Evolutionary conservation across 345 rosid genomes (phyloP).

Genomic region (Lumnitzera racemosa): DNA sequence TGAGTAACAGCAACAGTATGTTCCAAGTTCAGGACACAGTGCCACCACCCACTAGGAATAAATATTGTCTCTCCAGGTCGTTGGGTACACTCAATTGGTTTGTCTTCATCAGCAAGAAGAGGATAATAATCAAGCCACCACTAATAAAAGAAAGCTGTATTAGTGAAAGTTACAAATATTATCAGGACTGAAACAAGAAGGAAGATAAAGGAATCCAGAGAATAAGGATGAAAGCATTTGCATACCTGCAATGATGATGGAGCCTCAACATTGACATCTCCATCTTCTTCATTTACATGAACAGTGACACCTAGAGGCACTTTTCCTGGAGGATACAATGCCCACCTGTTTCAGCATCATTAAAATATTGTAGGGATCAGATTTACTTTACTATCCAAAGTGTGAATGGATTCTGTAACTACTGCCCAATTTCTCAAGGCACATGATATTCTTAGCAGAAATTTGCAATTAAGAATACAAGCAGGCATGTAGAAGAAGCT

Average conservation of each 20-base stretch:
- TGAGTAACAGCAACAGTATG: conserved; percentile 90
- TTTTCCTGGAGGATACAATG: conserved; percentile 96
- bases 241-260: conserved; percentile 91
- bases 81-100: conserved; percentile 88
- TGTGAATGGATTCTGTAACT: too few relatives aligned
- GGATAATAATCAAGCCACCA: conserved; percentile 99
- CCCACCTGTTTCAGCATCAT: conserved; percentile 64
- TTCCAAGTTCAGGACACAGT: conserved; percentile 84
- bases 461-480: too few relatives aligned
- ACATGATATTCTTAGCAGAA: too few relatives aligned
- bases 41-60: conserved; percentile 99
- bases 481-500: too few relatives aligned
- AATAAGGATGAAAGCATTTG: conserved; percentile 10
- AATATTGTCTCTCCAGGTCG: conserved; percentile 87
- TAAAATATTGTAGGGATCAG: conserved; percentile 9
- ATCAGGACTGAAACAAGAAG: conserved; percentile 7
- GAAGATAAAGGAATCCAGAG: neutral
- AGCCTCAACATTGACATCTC: conserved; percentile 82
- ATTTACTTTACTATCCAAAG: neutral
- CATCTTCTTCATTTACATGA: conserved; percentile 90
- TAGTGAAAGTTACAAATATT: conserved; percentile 7
- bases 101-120: conserved; percentile 82
- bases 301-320: conserved; percentile 96
- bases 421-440: too few relatives aligned
- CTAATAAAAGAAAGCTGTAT: conserved; percentile 24